A percentile compares a stretch with the other conserved stretches of the same genome.
Conservation (phyloP, 352 stramenopile species). For the Phytophthora pseudosyringae region DNA sequence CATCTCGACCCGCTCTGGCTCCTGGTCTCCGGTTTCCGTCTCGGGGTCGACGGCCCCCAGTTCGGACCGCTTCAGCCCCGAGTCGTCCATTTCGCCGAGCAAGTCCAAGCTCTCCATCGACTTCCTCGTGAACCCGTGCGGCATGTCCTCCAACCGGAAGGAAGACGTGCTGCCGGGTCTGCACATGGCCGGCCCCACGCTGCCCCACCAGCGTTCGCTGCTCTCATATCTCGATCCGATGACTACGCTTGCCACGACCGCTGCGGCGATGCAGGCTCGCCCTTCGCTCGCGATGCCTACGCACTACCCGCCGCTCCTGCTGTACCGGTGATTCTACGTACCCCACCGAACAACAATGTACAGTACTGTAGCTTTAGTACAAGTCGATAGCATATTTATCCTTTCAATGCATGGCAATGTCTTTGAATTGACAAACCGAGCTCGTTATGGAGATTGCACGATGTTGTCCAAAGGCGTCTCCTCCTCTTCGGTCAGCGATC, state of each 20-base stretch:
- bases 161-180: conserved; percentile 10
- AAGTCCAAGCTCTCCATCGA: conserved; percentile 58
- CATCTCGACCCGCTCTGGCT: conserved; percentile 15
- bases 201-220: conserved; percentile 35
- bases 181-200: conserved; percentile 1
- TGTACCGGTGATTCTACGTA: conserved; percentile 42
- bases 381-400: conserved; percentile 33
- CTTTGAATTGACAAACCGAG: conserved; percentile 20
- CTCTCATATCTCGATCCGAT: conserved; percentile 41
- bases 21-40: conserved; percentile 32
- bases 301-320: conserved; percentile 28
- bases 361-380: conserved; percentile 3
- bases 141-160: conserved; percentile 4
- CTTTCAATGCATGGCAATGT: conserved; percentile 9
- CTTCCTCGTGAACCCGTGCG: conserved; percentile 54
- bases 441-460: not conserved
- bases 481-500: too few relatives aligned
- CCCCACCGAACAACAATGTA: not conserved
- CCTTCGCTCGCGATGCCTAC: conserved; percentile 11
- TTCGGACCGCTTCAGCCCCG: conserved; percentile 1
- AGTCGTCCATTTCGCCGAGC: conserved; percentile 25
- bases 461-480: conserved; percentile 1
- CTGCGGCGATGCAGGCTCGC: conserved; percentile 12
- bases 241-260: conserved; percentile 22
- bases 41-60: not conserved